A percentile compares a stretch with the other conserved stretches of the same genome.
Conservation (phyloP, 2,329 filamentous ascomycete genomes). For the Gremmenia infestans region DNA sequence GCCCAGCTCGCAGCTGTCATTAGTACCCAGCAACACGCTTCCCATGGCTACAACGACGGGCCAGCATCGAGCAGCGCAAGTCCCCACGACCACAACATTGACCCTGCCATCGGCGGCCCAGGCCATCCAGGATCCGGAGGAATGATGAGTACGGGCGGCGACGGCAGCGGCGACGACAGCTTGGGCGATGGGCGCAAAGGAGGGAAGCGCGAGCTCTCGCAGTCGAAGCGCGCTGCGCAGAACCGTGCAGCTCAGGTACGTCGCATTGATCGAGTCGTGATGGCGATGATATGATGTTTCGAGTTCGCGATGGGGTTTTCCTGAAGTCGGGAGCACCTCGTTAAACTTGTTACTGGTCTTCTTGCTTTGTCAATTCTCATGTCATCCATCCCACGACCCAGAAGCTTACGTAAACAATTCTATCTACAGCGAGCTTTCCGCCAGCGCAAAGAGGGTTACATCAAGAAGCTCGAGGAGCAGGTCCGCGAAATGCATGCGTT, state of each 20-base stretch:
- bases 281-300: background rate
- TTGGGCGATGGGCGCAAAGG: conserved; percentile 60
- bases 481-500: conserved; percentile 75
- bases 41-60: conserved; percentile 31
- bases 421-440: conserved; percentile 80
- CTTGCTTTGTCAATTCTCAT: conserved; percentile 35
- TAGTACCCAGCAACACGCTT: conserved; percentile 20
- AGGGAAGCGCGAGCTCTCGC: conserved; percentile 82
- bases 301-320: conserved; percentile 3
- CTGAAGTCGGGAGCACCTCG: conserved; percentile 12
- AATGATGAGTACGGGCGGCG: conserved; percentile 29
- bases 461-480: conserved; percentile 94
- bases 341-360: conserved; percentile 23
- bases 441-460: conserved; percentile 95
- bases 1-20: conserved; percentile 32
- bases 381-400: conserved; percentile 28
- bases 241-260: conserved; percentile 94
- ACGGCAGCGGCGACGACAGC: conserved; percentile 29
- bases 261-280: conserved; percentile 14
- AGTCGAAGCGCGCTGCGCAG: conserved; percentile 92
- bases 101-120: conserved; percentile 30
- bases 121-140: conserved; percentile 5
- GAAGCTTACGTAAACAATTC: conserved; percentile 29
- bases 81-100: conserved; percentile 33
- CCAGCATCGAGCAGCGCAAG: conserved; percentile 27